Evolutionary conservation across 106 monocot genomes (phyloP).

Genomic region (Cymbidium sinense): DNA sequence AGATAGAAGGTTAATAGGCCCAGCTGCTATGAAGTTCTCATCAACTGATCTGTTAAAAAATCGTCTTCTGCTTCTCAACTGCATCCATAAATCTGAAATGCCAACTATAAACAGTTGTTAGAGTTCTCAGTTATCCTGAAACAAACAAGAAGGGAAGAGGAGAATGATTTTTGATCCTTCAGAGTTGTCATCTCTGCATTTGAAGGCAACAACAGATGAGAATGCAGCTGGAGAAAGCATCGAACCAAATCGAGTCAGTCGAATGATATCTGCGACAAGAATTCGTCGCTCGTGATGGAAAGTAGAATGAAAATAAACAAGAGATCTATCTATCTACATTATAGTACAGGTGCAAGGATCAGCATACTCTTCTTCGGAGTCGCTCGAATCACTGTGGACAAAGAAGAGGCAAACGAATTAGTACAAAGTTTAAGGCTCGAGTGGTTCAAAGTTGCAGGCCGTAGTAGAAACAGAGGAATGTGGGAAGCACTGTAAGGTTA

Average conservation of each 20-base stretch:
- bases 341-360: slow-evolving; percentile 28
- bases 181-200: neutral
- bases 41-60: neutral
- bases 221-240: neutral
- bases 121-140: neutral
- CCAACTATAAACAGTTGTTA: neutral
- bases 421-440: neutral
- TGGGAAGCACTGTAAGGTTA: too few species aligned
- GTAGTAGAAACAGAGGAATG: neutral
- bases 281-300: neutral
- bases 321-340: slow-evolving; percentile 21
- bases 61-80: neutral
- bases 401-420: neutral
- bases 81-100: neutral
- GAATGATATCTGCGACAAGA: slow-evolving; percentile 8
- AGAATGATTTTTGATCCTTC: neutral
- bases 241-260: neutral
- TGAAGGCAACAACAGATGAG: slow-evolving; percentile 3
- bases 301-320: neutral
- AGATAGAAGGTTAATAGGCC: neutral
- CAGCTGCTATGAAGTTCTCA: neutral
- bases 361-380: slow-evolving; percentile 27
- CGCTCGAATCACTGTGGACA: slow-evolving; percentile 28
- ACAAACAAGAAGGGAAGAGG: neutral
- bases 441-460: neutral